A percentile compares a stretch with the other conserved stretches of the same genome.
Conservation (phyloP, 139 green algal species). For the Volvox reticuliferus region DNA sequence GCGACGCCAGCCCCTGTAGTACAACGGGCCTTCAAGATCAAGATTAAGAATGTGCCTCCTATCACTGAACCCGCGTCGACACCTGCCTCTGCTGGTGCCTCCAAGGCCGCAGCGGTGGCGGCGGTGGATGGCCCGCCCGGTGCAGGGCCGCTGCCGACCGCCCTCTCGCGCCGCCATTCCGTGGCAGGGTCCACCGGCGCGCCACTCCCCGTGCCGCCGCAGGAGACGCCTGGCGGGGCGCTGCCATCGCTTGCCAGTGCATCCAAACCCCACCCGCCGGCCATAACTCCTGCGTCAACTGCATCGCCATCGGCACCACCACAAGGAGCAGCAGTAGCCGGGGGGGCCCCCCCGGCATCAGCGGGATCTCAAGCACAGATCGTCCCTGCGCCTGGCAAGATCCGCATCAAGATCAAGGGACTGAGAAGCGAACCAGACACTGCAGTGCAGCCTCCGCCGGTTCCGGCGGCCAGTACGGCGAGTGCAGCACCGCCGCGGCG, state of each 20-base stretch:
- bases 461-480: slow-evolving; percentile 4
- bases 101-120: not conserved
- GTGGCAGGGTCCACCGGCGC: slow-evolving; percentile 25
- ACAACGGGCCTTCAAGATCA: not conserved
- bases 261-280: not conserved
- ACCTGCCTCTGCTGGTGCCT: not conserved
- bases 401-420: slow-evolving; percentile 2
- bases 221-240: not conserved
- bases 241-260: slow-evolving; percentile 7
- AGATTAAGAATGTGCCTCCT: not conserved
- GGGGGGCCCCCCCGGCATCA: not conserved
- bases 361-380: not conserved
- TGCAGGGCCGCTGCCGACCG: not conserved
- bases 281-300: no score
- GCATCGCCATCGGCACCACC: not conserved
- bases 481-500: slow-evolving; percentile 2
- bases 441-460: not conserved
- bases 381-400: not conserved
- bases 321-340: not conserved
- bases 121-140: not conserved
- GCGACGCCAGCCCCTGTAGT: not conserved
- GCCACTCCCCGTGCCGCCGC: not conserved
- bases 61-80: not conserved
- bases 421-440: not conserved
- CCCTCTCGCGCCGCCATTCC: not conserved